Evolutionary conservation across 2,329 filamentous ascomycete genomes (phyloP), one percentile per base, ranked within the genome.

Genomic region (Penicillium capsulatum): DNA sequence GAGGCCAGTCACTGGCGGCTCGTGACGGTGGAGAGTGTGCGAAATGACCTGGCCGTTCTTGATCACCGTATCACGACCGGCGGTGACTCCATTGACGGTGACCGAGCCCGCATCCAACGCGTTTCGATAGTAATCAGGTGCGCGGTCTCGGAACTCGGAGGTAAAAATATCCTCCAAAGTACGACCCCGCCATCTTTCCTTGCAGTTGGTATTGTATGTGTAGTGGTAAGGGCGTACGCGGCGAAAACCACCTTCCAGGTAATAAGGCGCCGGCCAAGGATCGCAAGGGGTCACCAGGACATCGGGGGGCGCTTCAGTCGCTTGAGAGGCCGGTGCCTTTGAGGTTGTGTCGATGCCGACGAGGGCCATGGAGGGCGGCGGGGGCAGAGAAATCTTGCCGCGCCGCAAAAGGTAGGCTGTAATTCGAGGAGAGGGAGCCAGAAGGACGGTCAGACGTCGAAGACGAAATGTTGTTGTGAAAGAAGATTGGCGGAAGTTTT

Each of bases 21-120:
- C 92, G 63, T 98, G 92, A 10, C 92, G 84, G 65, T 98, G 92
- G 45, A 94, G 76, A 3, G 89, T 96, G 66, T 98, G 92, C 8
- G 86, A 91, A 38, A 98, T 83, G 40, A 94, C 70, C 59, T 96
- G 86, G 48, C 92, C 92, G 59, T 98, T 97, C 57, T 83, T 83
- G 36, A 97, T 74, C 28, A 84, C 70, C 38, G 88, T 81, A 48
- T 83, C 71, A 2, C 83, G 78, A 5, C 71, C 71, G 0, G 79
- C 74, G 3, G 86, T 80, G 14, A 86, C 81, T 36, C 86, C 84
- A 63, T 96, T 92, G 54, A 97, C 77, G 20, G 78, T 76, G 34
- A 98, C 88, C 44, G 78, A 76, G 28, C 92, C 92, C 3, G 72
- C 73, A 59, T 86, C 77, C 66, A 98, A 94, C 35, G 91, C 87